These are phyloP conservation scores for Pyrenochaeta sp. DNA, from an alignment of 2,329 filamentous ascomycete genomes.

Conservation along the genomic window DNA sequence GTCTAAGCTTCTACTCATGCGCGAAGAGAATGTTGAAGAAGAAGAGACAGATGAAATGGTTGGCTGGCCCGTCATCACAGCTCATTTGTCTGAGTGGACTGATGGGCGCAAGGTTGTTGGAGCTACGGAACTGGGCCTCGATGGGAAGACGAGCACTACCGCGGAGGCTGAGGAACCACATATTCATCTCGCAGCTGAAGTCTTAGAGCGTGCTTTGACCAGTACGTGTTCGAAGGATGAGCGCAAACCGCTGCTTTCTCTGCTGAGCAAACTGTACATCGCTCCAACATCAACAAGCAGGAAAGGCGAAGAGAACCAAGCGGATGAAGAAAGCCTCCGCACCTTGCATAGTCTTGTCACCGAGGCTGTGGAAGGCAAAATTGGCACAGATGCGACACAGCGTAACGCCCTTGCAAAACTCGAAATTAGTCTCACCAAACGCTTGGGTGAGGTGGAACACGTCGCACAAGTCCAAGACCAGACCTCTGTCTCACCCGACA, in stretches of 20 bases:
- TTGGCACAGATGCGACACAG: slow-evolving; percentile 61
- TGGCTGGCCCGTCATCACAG: slow-evolving; percentile 77
- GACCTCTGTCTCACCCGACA: slow-evolving; percentile 24
- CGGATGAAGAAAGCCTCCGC: slow-evolving; percentile 30
- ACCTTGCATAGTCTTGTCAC: slow-evolving; percentile 56
- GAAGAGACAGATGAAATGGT: slow-evolving; percentile 78
- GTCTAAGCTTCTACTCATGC: slow-evolving; percentile 69
- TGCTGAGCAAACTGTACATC: slow-evolving; percentile 85
- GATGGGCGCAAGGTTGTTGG: slow-evolving; percentile 82
- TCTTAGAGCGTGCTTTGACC: slow-evolving; percentile 76
- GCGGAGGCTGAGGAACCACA: slow-evolving; percentile 79
- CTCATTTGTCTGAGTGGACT: slow-evolving; percentile 92
- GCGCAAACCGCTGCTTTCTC: slow-evolving; percentile 70
- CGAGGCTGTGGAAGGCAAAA: slow-evolving; percentile 58
- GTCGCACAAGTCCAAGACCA: slow-evolving; percentile 22
- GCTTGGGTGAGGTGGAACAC: slow-evolving; percentile 52
- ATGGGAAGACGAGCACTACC: slow-evolving; percentile 63
- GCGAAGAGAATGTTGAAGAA: slow-evolving; percentile 72
- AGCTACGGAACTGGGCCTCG: slow-evolving; percentile 58
- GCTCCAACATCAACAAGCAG: slow-evolving; percentile 62
- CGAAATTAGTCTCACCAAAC: slow-evolving; percentile 60
- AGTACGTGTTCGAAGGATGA: slow-evolving; percentile 77
- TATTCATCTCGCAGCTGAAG: slow-evolving; percentile 77
- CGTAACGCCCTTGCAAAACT: slow-evolving; percentile 65
- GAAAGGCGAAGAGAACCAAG: slow-evolving; percentile 22